Conservation (phyloP, 306 rosid species). For the Erythrophleum fordii region DNA sequence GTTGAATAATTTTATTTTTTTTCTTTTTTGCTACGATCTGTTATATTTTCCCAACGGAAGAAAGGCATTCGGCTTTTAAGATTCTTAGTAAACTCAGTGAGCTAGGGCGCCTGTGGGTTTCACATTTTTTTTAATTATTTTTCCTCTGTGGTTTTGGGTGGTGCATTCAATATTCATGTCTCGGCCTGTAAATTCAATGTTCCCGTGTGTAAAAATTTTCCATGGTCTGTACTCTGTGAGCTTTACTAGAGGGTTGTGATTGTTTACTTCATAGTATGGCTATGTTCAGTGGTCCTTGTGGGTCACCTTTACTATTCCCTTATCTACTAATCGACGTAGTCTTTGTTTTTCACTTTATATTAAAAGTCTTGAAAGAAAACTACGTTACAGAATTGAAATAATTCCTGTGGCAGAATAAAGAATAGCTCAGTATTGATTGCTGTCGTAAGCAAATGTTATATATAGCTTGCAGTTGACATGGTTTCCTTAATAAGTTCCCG, state of each 20-base stretch:
- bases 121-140: background rate
- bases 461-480: background rate
- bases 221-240: background rate
- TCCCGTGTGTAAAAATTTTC: background rate
- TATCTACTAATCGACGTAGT: background rate
- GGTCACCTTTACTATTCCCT: background rate
- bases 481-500: background rate
- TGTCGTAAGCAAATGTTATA: background rate
- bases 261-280: background rate
- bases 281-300: background rate
- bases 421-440: background rate
- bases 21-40: background rate
- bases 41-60: background rate
- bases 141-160: conserved; percentile 20
- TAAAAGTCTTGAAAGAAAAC: background rate
- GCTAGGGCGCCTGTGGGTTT: background rate
- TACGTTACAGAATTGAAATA: background rate
- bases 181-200: background rate
- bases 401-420: background rate
- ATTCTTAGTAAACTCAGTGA: background rate
- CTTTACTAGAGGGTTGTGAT: background rate
- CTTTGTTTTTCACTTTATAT: background rate
- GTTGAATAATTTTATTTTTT: background rate
- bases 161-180: background rate
- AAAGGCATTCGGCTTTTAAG: conserved; percentile 6